A percentile compares a stretch with the other conserved stretches of the same genome.
These are phyloP conservation scores for Aspergillus wentii DNA, from an alignment of 495 filamentous ascomycete genomes.

Conservation along the genomic window DNA sequence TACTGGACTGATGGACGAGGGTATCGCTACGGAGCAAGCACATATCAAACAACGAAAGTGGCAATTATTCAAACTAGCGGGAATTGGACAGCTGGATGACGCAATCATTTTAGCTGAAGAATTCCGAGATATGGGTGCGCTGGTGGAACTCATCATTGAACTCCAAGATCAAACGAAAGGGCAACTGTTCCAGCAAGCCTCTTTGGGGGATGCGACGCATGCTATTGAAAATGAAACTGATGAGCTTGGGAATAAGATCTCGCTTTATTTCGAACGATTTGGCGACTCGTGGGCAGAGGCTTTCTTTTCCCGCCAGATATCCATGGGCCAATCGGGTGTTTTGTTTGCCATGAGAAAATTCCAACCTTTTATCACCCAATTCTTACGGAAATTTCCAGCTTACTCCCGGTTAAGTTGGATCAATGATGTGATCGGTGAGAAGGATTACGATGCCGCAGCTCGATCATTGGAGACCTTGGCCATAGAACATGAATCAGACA, in stretches of 20 bases:
- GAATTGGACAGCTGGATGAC: conserved; percentile 62
- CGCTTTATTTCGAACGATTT: conserved; percentile 66
- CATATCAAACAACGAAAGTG: conserved; percentile 51
- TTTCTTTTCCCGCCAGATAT: conserved; percentile 71
- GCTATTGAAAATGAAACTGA: conserved; percentile 19
- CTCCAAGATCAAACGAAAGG: conserved; percentile 37
- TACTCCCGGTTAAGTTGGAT: conserved; percentile 87
- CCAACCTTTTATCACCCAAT: conserved; percentile 64
- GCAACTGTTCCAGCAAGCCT: conserved; percentile 7
- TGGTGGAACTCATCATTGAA: conserved; percentile 58
- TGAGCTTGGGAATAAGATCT: conserved; percentile 40
- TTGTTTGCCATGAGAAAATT: conserved; percentile 63
- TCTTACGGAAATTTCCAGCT: conserved; percentile 61
- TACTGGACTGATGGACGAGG: conserved; percentile 37
- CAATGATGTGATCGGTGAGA: conserved; percentile 73
- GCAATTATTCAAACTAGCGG: conserved; percentile 57
- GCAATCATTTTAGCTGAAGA: conserved; percentile 71
- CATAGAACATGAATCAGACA: conserved; percentile 58
- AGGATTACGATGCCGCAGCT: conserved; percentile 66
- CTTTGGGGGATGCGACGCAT: conserved; percentile 3
- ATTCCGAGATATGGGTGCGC: conserved; percentile 61
- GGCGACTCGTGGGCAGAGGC: conserved; percentile 74
- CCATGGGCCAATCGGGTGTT: conserved; percentile 54
- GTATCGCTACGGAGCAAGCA: conserved; percentile 40
- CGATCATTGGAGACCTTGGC: conserved; percentile 61